A percentile compares a stretch with the other conserved stretches of the same genome.
phyloP scores from a whole-genome alignment of 129 eudicot genomes.

The Pseudognaphalium luteoalbum region DNA sequence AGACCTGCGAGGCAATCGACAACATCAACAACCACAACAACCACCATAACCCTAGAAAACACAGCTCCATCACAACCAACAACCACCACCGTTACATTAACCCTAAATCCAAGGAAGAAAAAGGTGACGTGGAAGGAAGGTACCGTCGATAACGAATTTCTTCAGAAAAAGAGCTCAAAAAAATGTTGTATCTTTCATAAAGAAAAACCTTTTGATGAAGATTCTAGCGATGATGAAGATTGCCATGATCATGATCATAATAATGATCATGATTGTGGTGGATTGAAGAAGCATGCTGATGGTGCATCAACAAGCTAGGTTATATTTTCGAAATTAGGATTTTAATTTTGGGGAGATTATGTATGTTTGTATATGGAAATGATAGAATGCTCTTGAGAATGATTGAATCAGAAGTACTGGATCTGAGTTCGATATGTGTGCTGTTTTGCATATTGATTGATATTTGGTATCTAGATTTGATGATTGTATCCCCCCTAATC shows the following conservation, averaged over 20 bases:
- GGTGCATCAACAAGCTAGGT: slow-evolving; percentile 41
- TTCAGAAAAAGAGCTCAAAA: slow-evolving; percentile 80
- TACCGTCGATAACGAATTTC: slow-evolving; percentile 80
- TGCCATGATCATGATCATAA: slow-evolving; percentile 28
- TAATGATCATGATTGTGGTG: slow-evolving; percentile 31
- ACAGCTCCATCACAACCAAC: slow-evolving; percentile 41
- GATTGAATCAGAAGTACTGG: slow-evolving; percentile 17
- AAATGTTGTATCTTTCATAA: slow-evolving; percentile 94
- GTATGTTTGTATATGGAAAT: neutral
- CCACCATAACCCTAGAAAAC: slow-evolving; percentile 51
- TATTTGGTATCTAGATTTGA: neutral
- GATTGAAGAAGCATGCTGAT: slow-evolving; percentile 37
- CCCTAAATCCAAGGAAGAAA: slow-evolving; percentile 83
- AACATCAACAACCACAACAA: slow-evolving; percentile 36
- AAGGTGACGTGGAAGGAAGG: slow-evolving; percentile 97
- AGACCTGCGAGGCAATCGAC: slow-evolving; percentile 41
- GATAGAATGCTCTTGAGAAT: neutral
- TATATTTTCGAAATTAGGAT: neutral
- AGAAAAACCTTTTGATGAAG: slow-evolving; percentile 82
- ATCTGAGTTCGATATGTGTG: slow-evolving; percentile 18
- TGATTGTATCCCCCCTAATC: neutral
- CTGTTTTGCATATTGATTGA: slow-evolving; percentile 18
- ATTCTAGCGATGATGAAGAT: slow-evolving; percentile 69
- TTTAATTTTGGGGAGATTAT: neutral
- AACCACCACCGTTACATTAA: slow-evolving; percentile 59